Percentiles rank a stretch among this genome's conserved stretches.
Conservation (phyloP, 495 filamentous ascomycete species). For the Penicillium canariense region DNA sequence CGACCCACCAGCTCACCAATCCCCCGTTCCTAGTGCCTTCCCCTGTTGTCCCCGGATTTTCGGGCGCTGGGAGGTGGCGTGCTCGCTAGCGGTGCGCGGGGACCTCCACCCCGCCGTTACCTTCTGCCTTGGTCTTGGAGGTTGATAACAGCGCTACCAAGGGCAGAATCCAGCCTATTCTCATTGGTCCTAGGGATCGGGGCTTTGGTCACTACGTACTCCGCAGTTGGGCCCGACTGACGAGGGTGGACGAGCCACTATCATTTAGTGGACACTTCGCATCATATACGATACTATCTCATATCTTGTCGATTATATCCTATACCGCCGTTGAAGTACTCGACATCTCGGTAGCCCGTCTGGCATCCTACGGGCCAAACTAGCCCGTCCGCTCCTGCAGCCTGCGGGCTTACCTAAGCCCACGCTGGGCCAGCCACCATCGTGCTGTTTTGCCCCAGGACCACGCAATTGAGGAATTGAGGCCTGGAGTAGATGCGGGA, state of each 20-base stretch:
- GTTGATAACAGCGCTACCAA: neutral
- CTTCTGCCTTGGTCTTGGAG: neutral
- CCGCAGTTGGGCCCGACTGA: neutral
- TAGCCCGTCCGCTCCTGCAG: too few species aligned
- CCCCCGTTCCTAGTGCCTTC: neutral
- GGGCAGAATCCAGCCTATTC: neutral
- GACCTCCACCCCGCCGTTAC: neutral
- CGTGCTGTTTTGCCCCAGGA: neutral
- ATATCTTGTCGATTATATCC: neutral
- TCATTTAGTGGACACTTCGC: neutral
- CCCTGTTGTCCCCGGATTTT: neutral
- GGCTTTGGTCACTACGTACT: neutral
- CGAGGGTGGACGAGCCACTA: neutral
- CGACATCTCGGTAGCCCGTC: neutral
- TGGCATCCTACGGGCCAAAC: too few species aligned
- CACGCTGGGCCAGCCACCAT: neutral
- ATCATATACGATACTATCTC: neutral
- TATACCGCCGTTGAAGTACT: too few species aligned
- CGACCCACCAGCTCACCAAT: neutral
- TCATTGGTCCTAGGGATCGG: neutral
- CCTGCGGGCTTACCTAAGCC: neutral
- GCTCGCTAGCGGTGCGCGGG: conserved; percentile 1
- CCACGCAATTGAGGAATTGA: neutral
- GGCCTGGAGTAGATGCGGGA: too few species aligned
- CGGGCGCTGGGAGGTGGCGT: neutral